A percentile compares a stretch with the other conserved stretches of the same genome.
Evolutionary conservation across 192 early-diverging fungal species (phyloP).

Genomic region (Podila clonocystis): DNA sequence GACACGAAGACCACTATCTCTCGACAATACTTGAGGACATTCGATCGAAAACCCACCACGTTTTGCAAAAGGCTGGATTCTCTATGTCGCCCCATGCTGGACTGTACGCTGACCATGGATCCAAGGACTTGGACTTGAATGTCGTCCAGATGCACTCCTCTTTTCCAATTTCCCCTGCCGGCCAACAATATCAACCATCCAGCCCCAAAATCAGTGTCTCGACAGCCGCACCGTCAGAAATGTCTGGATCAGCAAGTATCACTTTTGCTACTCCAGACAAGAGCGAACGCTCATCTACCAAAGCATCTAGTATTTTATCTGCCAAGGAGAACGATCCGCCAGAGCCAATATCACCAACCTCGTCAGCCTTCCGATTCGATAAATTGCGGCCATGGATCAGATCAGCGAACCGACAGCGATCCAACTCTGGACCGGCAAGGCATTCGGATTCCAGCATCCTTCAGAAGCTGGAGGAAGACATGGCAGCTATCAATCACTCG

Average conservation of each 20-base stretch:
- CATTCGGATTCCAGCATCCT: slow-evolving; percentile 11
- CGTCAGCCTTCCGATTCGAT: slow-evolving; percentile 6
- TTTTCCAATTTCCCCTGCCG: slow-evolving; percentile 7
- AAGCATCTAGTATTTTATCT: not conserved
- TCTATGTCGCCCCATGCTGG: slow-evolving; percentile 44
- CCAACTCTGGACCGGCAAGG: slow-evolving; percentile 30
- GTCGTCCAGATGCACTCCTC: slow-evolving; percentile 18
- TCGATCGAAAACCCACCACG: slow-evolving; percentile 34
- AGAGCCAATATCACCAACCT: not conserved
- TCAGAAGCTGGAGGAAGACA: slow-evolving; percentile 10
- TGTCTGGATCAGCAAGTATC: not conserved
- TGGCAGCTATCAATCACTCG: not conserved
- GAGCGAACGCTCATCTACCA: no score
- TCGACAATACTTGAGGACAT: slow-evolving; percentile 27
- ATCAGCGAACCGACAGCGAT: slow-evolving; percentile 22
- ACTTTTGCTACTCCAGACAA: not conserved
- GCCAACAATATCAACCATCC: not conserved
- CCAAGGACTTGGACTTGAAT: slow-evolving; percentile 27
- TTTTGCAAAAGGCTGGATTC: slow-evolving; percentile 30
- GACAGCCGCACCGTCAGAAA: not conserved
- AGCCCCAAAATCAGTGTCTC: not conserved
- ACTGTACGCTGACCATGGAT: slow-evolving; percentile 29
- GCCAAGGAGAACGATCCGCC: not conserved
- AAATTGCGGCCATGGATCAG: slow-evolving; percentile 17
- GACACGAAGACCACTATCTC: slow-evolving; percentile 5